Percentiles rank a stretch among this genome's conserved stretches.
phyloP scores from a whole-genome alignment of 352 stramenopile genomes.

The Phytophthora podocarpi region DNA sequence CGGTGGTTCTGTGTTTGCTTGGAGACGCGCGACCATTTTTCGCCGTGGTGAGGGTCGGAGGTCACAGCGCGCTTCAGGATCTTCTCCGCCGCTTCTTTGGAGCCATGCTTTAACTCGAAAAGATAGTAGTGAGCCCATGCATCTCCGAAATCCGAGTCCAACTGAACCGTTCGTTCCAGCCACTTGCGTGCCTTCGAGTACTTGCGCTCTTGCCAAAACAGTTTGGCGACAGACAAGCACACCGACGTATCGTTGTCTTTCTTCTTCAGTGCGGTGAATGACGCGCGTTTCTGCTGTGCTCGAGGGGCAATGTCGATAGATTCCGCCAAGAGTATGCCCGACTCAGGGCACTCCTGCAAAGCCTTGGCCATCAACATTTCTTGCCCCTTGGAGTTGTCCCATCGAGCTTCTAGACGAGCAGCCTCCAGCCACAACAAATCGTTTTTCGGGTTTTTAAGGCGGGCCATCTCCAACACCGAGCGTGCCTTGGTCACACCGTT shows the following conservation, averaged over 20 bases:
- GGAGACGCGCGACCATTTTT: constrained; percentile 93
- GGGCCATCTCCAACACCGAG: constrained; percentile 96
- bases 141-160: constrained; percentile 97
- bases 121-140: constrained; percentile 98
- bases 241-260: constrained; percentile 97
- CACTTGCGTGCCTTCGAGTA: constrained; percentile 97
- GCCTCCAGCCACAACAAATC: constrained; percentile 96
- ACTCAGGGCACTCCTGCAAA: constrained; percentile 96
- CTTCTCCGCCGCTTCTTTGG: constrained; percentile 78
- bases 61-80: constrained; percentile 87
- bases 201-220: constrained; percentile 97
- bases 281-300: constrained; percentile 96
- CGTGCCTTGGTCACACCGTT: constrained; percentile 95
- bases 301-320: constrained; percentile 94
- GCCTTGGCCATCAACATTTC: constrained; percentile 97
- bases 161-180: constrained; percentile 95
- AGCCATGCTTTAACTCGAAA: constrained; percentile 95
- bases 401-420: constrained; percentile 93
- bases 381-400: constrained; percentile 93
- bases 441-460: constrained; percentile 95
- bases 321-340: constrained; percentile 95
- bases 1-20: constrained; percentile 93
- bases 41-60: constrained; percentile 95
- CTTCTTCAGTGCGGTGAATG: constrained; percentile 95
- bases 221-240: constrained; percentile 95